These are phyloP conservation scores for Trichosporon faecale DNA, from an alignment of 1,284 basidiomycete species.

Conservation along the genomic window DNA sequence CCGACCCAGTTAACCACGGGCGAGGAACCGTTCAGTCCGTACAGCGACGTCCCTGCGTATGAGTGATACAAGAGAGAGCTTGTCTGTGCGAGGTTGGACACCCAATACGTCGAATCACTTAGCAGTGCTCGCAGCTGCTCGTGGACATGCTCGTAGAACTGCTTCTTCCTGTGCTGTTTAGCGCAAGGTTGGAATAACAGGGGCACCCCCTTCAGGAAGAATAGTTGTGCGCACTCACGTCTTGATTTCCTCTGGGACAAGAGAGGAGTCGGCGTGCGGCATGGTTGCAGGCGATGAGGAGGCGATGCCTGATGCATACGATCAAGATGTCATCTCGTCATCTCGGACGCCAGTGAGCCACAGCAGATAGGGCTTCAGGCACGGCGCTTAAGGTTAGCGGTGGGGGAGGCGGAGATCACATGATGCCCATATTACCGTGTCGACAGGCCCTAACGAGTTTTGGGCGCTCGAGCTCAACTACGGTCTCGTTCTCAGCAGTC, in stretches of 20 bases:
- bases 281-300: slow-evolving; percentile 53
- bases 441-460: background rate
- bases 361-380: background rate
- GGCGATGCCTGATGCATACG: background rate
- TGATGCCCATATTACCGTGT: background rate
- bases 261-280: slow-evolving; percentile 78
- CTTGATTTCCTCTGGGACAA: slow-evolving; percentile 64
- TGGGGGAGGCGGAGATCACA: background rate
- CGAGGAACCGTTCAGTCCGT: slow-evolving; percentile 59
- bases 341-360: background rate
- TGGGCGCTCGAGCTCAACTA: slow-evolving; percentile 1
- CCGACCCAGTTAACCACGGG: slow-evolving; percentile 80
- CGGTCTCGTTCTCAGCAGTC: background rate
- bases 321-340: background rate
- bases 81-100: slow-evolving; percentile 80
- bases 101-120: slow-evolving; percentile 71
- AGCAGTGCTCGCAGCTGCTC: slow-evolving; percentile 63
- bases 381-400: background rate
- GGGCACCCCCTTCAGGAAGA: background rate
- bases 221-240: slow-evolving; percentile 47
- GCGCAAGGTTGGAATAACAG: background rate
- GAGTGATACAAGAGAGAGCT: slow-evolving; percentile 74
- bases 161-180: slow-evolving; percentile 54
- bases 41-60: slow-evolving; percentile 63
- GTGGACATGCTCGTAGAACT: slow-evolving; percentile 74